Evolutionary conservation across 2,329 filamentous ascomycete species (phyloP).

Genomic region (Sarocladiaceae sp.): DNA sequence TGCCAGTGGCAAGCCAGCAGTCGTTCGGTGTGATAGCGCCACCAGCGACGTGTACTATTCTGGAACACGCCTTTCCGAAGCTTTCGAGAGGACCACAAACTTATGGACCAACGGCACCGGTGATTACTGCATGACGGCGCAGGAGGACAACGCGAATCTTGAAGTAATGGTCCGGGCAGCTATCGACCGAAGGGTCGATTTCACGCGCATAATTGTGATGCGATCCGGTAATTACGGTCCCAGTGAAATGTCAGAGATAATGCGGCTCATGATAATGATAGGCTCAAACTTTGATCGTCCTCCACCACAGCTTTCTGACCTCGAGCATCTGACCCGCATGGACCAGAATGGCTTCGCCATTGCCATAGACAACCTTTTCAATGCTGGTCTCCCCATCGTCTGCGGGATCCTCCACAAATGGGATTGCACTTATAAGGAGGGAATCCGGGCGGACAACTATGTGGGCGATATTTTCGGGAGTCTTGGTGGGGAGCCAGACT

Average conservation of each 20-base stretch:
- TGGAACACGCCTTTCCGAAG: conserved; percentile 51
- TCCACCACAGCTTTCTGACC: conserved; percentile 47
- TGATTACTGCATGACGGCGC: conserved; percentile 63
- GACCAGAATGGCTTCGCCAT: conserved; percentile 59
- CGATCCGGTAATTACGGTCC: conserved; percentile 45
- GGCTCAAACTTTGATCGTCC: conserved; percentile 68
- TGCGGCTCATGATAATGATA: conserved; percentile 10
- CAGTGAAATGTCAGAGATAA: no score
- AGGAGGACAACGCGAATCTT: conserved; percentile 66
- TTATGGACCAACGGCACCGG: conserved; percentile 63
- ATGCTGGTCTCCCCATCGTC: conserved; percentile 59
- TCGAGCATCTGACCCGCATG: conserved; percentile 52
- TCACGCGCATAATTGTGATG: conserved; percentile 60
- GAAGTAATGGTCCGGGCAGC: conserved; percentile 58
- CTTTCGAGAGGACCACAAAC: conserved; percentile 58
- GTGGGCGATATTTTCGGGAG: conserved; percentile 66
- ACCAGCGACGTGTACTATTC: conserved; percentile 70
- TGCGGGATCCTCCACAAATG: conserved; percentile 56
- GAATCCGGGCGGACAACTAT: conserved; percentile 57
- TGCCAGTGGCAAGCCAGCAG: conserved; percentile 41
- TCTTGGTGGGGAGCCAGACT: conserved; percentile 59
- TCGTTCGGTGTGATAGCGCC: conserved; percentile 60
- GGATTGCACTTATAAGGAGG: conserved; percentile 50
- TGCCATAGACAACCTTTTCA: conserved; percentile 59
- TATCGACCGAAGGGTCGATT: conserved; percentile 53